phyloP scores from a whole-genome alignment of 1,284 basidiomycete species.

The Sphaerobolus stellatus region DNA sequence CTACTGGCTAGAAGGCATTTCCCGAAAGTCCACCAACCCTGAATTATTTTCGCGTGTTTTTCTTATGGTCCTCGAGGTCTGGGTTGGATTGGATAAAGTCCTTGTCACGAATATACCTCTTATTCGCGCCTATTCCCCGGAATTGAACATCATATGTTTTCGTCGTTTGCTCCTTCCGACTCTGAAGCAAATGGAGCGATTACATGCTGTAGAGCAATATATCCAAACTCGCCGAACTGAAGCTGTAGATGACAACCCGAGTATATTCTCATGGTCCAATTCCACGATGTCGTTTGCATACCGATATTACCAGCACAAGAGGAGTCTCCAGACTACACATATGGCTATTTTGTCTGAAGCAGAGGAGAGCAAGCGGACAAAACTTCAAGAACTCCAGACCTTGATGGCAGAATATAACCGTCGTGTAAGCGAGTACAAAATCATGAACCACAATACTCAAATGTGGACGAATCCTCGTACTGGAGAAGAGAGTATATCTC shows the following conservation, averaged over 20 bases:
- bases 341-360: slow-evolving; percentile 28
- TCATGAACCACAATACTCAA: slow-evolving; percentile 8
- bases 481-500: not conserved
- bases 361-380: slow-evolving; percentile 17
- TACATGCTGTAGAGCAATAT: slow-evolving; percentile 29
- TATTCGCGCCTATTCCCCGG: too few relatives aligned
- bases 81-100: too few relatives aligned
- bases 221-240: slow-evolving; percentile 27
- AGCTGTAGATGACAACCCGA: slow-evolving; percentile 13
- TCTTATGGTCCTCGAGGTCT: too few relatives aligned
- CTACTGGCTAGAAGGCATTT: too few relatives aligned
- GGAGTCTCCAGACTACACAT: slow-evolving; percentile 24
- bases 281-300: slow-evolving; percentile 25
- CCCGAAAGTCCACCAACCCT: too few relatives aligned
- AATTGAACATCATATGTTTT: too few relatives aligned
- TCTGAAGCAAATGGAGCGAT: slow-evolving; percentile 30
- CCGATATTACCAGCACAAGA: slow-evolving; percentile 28
- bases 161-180: too few relatives aligned
- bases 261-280: slow-evolving; percentile 22
- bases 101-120: too few relatives aligned
- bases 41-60: too few relatives aligned
- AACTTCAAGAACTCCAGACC: slow-evolving; percentile 22
- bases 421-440: slow-evolving; percentile 13
- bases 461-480: not conserved
- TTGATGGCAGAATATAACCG: slow-evolving; percentile 20